Base-by-base conservation (phyloP, 768 basidiomycete species). In the Amanita thiersii region DNA sequence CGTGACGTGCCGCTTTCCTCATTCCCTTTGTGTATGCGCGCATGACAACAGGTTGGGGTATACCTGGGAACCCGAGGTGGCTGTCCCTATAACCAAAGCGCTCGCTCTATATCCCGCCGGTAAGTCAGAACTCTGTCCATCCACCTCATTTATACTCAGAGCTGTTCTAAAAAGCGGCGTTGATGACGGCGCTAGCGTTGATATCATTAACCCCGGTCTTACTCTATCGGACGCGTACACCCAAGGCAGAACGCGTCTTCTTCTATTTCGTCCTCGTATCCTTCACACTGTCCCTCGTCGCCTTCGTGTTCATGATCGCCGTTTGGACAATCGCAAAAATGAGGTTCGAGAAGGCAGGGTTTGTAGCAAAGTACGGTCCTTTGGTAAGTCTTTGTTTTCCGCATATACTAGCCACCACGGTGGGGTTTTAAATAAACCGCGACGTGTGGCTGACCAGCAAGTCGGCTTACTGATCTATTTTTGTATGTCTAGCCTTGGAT, bases 241-340 rank as follows among this genome's bases (percentile, higher is more conserved):
- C 46, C 24, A 55, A 50, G 48, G 53, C 55, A 6, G 56, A 59
- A 26, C 54, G 49, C 17, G 45, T 62, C 5, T 61, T 64, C 32
- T 44, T 47, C 20, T 18, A 57, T 24, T 54, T 59, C 3, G 51
- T 53, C n/a, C 50, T 53, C 50, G 44, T 46, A 2, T 56, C 65
- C 0, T 59, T 63, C 40, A 34, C 53, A 2, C 36, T 52, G 1
- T 63, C 64, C 1, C 43, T 52, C 17, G 32, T 62, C 5, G 62
- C 61, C 9, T 64, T 66, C 41, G 40, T 63, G n/a, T 65, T 65
- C 39, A 61, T 58, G 58, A 57, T 64, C n/a, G 57, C 59, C 1
- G 62, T 62, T 20, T 63, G 57, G 52, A 55, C 46, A 38, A 49
- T 53, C 15, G 63, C 63, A n/a, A 61, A 55, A 28, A 39, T 51